Evolutionary conservation across 495 filamentous ascomycete species (phyloP).

Genomic region (Penicillium cosmopolitanum): DNA sequence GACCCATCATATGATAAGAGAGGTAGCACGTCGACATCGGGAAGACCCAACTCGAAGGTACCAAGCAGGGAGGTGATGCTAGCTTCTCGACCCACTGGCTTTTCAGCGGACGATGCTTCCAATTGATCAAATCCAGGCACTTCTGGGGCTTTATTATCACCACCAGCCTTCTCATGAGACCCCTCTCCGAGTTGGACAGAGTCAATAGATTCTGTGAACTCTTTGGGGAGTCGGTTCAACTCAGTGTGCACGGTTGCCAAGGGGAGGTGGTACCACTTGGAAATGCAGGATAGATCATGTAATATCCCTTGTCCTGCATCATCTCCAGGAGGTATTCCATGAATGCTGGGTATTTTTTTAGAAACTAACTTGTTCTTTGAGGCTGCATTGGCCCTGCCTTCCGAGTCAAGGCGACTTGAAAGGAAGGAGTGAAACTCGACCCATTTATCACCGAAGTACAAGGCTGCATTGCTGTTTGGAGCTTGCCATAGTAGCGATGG

Average conservation of each 20-base stretch:
- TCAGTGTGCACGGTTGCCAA: slow-evolving; percentile 76
- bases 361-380: slow-evolving; percentile 47
- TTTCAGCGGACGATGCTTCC: slow-evolving; percentile 22
- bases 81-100: slow-evolving; percentile 20
- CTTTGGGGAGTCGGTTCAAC: slow-evolving; percentile 70
- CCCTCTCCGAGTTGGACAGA: not conserved
- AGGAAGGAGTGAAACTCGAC: slow-evolving; percentile 77
- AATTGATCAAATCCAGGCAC: slow-evolving; percentile 10
- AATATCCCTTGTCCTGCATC: slow-evolving; percentile 71
- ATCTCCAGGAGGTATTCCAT: slow-evolving; percentile 76
- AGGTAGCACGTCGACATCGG: slow-evolving; percentile 36
- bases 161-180: slow-evolving; percentile 11
- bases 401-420: slow-evolving; percentile 56
- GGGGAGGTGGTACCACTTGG: slow-evolving; percentile 40
- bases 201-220: slow-evolving; percentile 35
- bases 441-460: slow-evolving; percentile 86
- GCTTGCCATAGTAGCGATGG: slow-evolving; percentile 80
- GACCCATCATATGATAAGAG: slow-evolving; percentile 43
- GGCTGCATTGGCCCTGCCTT: slow-evolving; percentile 32
- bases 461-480: slow-evolving; percentile 75
- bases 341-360: slow-evolving; percentile 71
- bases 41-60: slow-evolving; percentile 36
- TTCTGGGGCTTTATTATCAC: slow-evolving; percentile 10
- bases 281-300: slow-evolving; percentile 70
- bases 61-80: slow-evolving; percentile 41